Conservation (phyloP, 495 filamentous ascomycete species). For the Cairneyella variabilis region DNA sequence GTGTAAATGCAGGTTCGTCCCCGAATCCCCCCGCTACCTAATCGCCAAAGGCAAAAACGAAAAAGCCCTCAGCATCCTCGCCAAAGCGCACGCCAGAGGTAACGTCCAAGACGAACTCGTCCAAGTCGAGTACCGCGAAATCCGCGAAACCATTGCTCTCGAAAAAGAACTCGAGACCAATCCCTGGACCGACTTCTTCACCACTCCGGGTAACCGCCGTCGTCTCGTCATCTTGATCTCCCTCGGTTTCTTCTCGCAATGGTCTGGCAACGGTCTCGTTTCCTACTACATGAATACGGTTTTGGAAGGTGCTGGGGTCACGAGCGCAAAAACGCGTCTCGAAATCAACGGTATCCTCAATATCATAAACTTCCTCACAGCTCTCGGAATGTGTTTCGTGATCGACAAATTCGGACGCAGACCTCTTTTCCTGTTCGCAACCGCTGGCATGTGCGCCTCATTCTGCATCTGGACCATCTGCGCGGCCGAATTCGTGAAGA, state of each 20-base stretch:
- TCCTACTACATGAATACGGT: constrained; percentile 44
- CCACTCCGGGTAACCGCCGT: constrained; percentile 46
- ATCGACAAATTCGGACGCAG: constrained; percentile 38
- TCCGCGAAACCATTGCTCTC: constrained; percentile 52
- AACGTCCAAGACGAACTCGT: constrained; percentile 51
- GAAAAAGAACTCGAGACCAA: constrained; percentile 49
- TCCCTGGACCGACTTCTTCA: constrained; percentile 25
- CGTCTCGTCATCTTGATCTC: constrained; percentile 47
- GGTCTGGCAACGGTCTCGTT: constrained; percentile 50
- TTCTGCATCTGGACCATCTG: constrained; percentile 36
- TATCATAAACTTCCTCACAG: constrained; percentile 38
- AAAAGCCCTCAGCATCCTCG: constrained; percentile 54
- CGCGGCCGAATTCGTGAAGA: constrained; percentile 27
- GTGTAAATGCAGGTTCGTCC: constrained; percentile 22
- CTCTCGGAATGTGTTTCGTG: constrained; percentile 36
- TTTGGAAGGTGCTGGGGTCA: constrained; percentile 14
- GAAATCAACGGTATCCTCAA: constrained; percentile 36
- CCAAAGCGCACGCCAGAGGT: constrained; percentile 56
- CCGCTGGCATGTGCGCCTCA: constrained; percentile 32
- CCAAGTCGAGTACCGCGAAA: constrained; percentile 54
- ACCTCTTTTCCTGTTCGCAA: constrained; percentile 35
- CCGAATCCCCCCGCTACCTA: constrained; percentile 61
- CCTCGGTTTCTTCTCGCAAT: constrained; percentile 51
- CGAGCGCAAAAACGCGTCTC: background rate
- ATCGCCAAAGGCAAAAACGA: constrained; percentile 64